These are phyloP conservation scores for Oxyria digyna DNA, from an alignment of 148 eudicot genomes.

Conservation along the genomic window DNA sequence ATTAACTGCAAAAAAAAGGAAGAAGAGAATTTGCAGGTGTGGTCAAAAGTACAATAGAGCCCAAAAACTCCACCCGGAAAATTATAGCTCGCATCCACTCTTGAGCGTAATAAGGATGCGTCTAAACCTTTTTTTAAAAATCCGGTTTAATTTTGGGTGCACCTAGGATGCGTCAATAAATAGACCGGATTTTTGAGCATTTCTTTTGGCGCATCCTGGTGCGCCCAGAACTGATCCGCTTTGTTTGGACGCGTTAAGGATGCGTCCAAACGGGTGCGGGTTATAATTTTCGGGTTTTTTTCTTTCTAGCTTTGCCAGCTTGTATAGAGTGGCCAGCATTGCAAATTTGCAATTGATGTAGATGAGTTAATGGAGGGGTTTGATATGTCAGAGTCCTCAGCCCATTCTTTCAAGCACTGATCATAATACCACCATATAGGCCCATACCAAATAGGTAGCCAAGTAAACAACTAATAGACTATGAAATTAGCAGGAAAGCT, in stretches of 20 bases:
- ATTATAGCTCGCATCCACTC: too few species aligned
- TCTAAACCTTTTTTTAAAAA: too few species aligned
- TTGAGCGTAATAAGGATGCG: too few species aligned
- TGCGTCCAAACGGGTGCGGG: too few species aligned
- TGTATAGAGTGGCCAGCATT: constrained; percentile 14
- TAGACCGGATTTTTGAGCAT: too few species aligned
- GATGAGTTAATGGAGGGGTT: constrained; percentile 11
- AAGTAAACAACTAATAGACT: not conserved
- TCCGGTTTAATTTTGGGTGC: too few species aligned
- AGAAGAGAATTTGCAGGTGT: constrained; percentile 11
- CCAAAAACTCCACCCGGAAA: too few species aligned
- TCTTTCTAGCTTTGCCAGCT: constrained; percentile 18
- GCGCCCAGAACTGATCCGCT: too few species aligned
- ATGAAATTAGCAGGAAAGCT: not conserved
- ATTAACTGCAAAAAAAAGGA: not conserved
- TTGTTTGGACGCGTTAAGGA: too few species aligned
- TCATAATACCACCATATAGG: not conserved
- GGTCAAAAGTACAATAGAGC: constrained; percentile 18
- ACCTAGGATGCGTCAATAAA: too few species aligned
- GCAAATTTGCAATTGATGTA: constrained; percentile 20
- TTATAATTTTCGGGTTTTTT: constrained; percentile 2
- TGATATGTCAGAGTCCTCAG: constrained; percentile 13
- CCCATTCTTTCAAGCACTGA: not conserved
- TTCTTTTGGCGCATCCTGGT: too few species aligned
- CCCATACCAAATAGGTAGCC: not conserved